A percentile compares a stretch with the other conserved stretches of the same genome.
Evolutionary conservation across 306 rosid species (phyloP).

Genomic region (Urtica urens): DNA sequence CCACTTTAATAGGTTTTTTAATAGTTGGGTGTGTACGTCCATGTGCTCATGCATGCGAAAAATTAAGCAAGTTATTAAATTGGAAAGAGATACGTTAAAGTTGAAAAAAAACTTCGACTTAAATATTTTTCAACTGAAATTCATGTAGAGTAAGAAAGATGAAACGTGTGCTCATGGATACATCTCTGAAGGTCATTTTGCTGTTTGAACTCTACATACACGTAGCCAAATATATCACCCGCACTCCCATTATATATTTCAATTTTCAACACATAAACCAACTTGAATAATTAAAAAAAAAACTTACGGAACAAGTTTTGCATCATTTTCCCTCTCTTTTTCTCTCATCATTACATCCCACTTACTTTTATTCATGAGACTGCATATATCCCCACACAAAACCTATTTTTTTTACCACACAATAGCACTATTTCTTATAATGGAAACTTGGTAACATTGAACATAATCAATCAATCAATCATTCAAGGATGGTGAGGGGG

Average conservation of each 20-base stretch:
- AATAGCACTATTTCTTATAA: neutral
- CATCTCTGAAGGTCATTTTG: neutral
- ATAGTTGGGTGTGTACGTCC: neutral
- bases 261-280: neutral
- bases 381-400: neutral
- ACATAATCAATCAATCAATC: too few relatives aligned
- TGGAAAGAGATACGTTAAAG: too few relatives aligned
- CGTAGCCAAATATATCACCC: neutral
- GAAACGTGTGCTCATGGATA: too few relatives aligned
- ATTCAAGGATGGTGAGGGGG: conserved; percentile 40
- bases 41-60: neutral
- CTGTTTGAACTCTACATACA: neutral
- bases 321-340: neutral
- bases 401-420: neutral
- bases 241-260: neutral
- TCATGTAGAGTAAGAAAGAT: too few relatives aligned
- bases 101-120: too few relatives aligned
- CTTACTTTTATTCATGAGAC: neutral
- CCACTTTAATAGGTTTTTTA: too few relatives aligned
- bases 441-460: too few relatives aligned
- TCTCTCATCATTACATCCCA: neutral
- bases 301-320: neutral
- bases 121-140: too few relatives aligned
- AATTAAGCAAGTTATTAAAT: too few relatives aligned
- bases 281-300: neutral